Base-by-base conservation (phyloP, 306 rosid genomes). In the Pterocarpus macrocarpus region DNA sequence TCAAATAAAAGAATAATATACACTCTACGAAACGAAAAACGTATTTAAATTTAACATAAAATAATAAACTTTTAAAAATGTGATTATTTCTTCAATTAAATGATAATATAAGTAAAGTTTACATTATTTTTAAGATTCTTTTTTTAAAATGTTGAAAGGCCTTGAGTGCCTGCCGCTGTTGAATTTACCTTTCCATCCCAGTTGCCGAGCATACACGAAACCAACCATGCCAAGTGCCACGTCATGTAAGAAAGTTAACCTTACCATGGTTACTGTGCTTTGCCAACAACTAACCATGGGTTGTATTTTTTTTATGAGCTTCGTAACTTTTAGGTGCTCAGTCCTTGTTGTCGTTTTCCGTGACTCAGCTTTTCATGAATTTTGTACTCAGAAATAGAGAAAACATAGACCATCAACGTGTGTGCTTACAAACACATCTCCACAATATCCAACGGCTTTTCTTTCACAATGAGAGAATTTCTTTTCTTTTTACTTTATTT, bases 341-440 rank as follows among this genome's bases (percentile, higher is more conserved):
- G 85, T 75, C 59, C 16, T 47, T 16, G 34, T 75, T 85, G 87
- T 83, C 84, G 82, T 85, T 80, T 85, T 82, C 39, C n/a, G 82
- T 33, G 78, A 76, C 82, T 50, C 71, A 7, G 70, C 76, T 72
- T 88, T 85, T 75, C 68, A 64, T 41, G 67, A 8, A 8, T 34
- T 66, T 43, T 71, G 73, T 8, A 43, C 67, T 49, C 3, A 13
- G 4, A 5, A 30, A 65, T 2, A 64, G 53, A 65, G 12, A 4
- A 0, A 43, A 17, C 22, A 9, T 6, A 56, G 4, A 4, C 5
- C 55, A 34, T 57, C 38, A 87, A 88, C 82, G 89, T 85, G 87
- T 73, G 28, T 2, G 74, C 2, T 44, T 35, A 32, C 5, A 67
- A 66, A 53, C 2, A 2, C 11, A 81, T 62, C 49, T 35, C 32